Evolutionary conservation across 2,329 filamentous ascomycete species (phyloP), one percentile per base, ranked within the genome.

Genomic region (Beauveria rudraprayagi): DNA sequence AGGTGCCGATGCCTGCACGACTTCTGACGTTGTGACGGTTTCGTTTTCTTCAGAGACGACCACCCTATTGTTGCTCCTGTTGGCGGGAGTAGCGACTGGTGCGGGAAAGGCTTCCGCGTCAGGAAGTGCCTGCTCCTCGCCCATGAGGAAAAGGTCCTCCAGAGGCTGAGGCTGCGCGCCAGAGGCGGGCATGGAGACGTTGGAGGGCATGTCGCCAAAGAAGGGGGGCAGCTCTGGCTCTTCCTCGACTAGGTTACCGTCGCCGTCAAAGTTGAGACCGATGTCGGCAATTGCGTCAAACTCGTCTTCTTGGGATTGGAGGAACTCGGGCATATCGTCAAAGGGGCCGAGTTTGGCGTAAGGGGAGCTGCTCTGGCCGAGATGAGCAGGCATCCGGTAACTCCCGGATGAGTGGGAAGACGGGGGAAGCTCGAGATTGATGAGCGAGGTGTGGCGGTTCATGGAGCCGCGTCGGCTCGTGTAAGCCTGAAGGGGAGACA

Each of bases 261-360:
- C 70, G 26, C 71, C 76, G 63, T 83, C 81, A 57, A 84, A 78
- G n/a, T 77, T 74, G 28, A 83, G 71, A 2, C 76, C 77, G 65
- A 79, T 73, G 28, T 77, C 76, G 0, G 70, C 70, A 22, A 76
- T 65, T 5, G 70, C 66, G 9, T 71, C 72, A 28, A 77, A 66
- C 2, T 78, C 75, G 11, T 80, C 75, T 0, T 74, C 72, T 9
- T 66, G 71, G 19, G 79, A 72, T 2, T 72, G 70, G 30, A 72
- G 70, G 26, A 69, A 69, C 2, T 67, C 67, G 2, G 63, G 63
- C 60, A 68, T 66, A 9, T 56, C 55, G 24, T 69, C 64, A 65
- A 67, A 9, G 10, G 63, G 56, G 43, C 65, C 66, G 30, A 60
- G 58, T 46, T 69, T 72, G 16, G 61, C 52, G 17, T 69, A 64